These are phyloP conservation scores for Dioszegia crocea DNA, from an alignment of 768 basidiomycete species.

Conservation along the genomic window DNA sequence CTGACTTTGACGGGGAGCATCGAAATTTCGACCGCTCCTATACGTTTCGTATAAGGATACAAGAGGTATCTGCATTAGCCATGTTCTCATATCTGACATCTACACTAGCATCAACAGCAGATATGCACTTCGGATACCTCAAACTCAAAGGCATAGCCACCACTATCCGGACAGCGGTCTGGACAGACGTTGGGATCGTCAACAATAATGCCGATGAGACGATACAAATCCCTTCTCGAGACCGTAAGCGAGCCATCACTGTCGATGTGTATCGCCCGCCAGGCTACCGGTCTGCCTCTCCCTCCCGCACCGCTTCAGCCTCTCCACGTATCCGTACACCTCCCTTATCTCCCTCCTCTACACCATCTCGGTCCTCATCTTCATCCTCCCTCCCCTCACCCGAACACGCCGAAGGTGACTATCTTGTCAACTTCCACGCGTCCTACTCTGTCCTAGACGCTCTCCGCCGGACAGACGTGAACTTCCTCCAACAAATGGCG, in stretches of 20 bases:
- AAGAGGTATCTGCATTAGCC: not conserved
- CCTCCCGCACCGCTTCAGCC: not conserved
- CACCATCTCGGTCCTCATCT: not conserved
- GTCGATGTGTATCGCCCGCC: slow-evolving; percentile 7
- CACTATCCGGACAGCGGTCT: slow-evolving; percentile 3
- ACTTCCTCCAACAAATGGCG: slow-evolving; percentile 8
- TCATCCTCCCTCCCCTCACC: not conserved
- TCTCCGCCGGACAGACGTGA: not conserved
- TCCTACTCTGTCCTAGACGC: slow-evolving; percentile 4
- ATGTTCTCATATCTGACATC: slow-evolving; percentile 1
- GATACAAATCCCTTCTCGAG: slow-evolving; percentile 1
- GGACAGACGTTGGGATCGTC: slow-evolving; percentile 3
- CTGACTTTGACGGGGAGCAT: not conserved
- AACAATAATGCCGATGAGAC: slow-evolving; percentile 2
- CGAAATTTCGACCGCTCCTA: not conserved
- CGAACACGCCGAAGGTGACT: not conserved
- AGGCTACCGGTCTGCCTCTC: not conserved
- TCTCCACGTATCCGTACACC: not conserved
- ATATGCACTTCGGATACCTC: slow-evolving; percentile 10
- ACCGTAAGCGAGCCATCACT: not conserved
- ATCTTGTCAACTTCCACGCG: slow-evolving; percentile 10
- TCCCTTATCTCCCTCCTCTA: not conserved
- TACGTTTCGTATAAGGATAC: not conserved
- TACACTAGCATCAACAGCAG: not conserved
- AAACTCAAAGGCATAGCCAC: slow-evolving; percentile 6